Evolutionary conservation across 148 eudicot species (phyloP).

Genomic region (Rhododendron henanense): DNA sequence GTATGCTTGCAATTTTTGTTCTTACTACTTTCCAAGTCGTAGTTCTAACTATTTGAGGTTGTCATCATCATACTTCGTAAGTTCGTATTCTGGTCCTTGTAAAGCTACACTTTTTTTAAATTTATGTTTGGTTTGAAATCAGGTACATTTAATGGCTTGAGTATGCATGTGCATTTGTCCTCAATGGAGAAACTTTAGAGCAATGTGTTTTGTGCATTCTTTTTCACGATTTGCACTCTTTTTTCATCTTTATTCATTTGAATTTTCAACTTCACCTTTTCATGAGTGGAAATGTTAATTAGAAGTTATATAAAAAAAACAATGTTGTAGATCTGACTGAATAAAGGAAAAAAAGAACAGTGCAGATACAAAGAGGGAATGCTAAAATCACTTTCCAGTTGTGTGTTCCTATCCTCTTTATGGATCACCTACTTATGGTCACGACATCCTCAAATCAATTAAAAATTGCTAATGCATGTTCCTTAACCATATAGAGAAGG

Average conservation of each 20-base stretch:
- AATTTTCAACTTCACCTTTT: background rate
- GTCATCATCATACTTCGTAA: background rate
- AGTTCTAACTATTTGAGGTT: background rate
- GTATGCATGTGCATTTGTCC: background rate
- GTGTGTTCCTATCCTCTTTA: background rate
- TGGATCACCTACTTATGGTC: background rate
- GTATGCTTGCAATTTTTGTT: conserved; percentile 26
- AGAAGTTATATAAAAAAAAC: background rate
- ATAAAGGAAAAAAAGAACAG: background rate
- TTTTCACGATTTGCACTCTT: background rate
- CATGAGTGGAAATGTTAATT: background rate
- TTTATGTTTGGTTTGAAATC: background rate
- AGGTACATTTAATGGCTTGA: background rate
- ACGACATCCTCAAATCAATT: conserved; percentile 30
- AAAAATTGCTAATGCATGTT: background rate
- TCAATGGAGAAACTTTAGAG: background rate
- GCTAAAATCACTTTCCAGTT: background rate
- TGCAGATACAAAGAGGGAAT: background rate
- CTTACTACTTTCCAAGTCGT: background rate
- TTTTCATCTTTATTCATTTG: background rate
- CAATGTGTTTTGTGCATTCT: background rate
- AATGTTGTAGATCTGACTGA: background rate
- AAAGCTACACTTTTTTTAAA: background rate
- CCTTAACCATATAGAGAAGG: conserved; percentile 28
- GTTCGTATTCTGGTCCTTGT: background rate